phyloP scores from a whole-genome alignment of 2,329 filamentous ascomycete genomes.

The Zarea fungicola region DNA sequence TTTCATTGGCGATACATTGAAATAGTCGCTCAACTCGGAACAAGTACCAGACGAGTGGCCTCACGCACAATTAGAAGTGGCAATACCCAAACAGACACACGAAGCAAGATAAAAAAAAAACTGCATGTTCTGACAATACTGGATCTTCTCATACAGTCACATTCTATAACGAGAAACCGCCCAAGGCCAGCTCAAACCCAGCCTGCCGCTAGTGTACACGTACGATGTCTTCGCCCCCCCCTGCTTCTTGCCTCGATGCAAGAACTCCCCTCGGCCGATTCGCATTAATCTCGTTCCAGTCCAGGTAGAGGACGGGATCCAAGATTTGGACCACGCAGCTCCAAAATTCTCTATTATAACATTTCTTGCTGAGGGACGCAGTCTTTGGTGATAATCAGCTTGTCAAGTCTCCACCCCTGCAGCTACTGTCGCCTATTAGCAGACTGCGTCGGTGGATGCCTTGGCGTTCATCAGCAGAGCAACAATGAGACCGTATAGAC shows the following conservation, averaged over 20 bases:
- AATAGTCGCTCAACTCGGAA: too few species aligned
- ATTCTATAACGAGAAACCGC: constrained; percentile 44
- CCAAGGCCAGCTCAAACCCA: constrained; percentile 32
- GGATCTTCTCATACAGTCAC: constrained; percentile 37
- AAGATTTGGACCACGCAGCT: neutral
- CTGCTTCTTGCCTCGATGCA: neutral
- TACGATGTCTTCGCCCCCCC: constrained; percentile 28
- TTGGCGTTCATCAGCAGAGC: constrained; percentile 99
- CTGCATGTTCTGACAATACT: constrained; percentile 36
- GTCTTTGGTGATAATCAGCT: constrained; percentile 19
- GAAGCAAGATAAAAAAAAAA: constrained; percentile 20
- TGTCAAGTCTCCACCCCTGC: constrained; percentile 29
- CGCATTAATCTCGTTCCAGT: constrained; percentile 9
- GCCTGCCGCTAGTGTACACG: constrained; percentile 50
- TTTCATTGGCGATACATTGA: too few species aligned
- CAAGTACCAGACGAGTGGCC: too few species aligned
- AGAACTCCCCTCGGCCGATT: constrained; percentile 13
- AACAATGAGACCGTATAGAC: constrained; percentile 98
- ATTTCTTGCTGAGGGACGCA: neutral
- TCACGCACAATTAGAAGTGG: too few species aligned
- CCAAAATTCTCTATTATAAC: constrained; percentile 10
- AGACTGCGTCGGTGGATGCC: constrained; percentile 59
- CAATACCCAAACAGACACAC: too few species aligned
- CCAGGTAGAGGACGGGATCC: neutral
- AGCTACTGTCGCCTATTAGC: constrained; percentile 40